Evolutionary conservation across 2,329 filamentous ascomycete species (phyloP).

Genomic region (Beauveria sp.): DNA sequence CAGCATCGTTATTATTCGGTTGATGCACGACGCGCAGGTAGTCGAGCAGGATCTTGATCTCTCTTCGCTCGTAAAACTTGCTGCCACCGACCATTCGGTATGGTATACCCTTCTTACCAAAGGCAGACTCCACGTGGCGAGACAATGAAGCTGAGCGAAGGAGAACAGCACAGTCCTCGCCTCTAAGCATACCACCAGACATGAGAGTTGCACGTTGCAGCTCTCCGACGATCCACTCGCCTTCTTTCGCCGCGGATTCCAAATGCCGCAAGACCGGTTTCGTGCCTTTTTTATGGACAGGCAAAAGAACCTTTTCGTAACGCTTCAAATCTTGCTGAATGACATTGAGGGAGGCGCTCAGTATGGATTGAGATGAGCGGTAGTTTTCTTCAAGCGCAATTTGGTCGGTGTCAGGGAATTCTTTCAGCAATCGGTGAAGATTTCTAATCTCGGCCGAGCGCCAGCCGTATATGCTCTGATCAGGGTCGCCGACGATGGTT

Average conservation of each 20-base stretch:
- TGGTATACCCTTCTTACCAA: constrained; percentile 73
- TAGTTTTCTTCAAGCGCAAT: constrained; percentile 92
- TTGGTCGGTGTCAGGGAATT: constrained; percentile 72
- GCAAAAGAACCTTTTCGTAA: constrained; percentile 70
- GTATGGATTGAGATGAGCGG: constrained; percentile 77
- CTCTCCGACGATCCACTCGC: constrained; percentile 81
- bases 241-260: constrained; percentile 63
- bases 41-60: constrained; percentile 81
- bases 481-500: constrained; percentile 91
- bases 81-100: constrained; percentile 89
- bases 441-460: constrained; percentile 90
- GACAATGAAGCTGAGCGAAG: constrained; percentile 80
- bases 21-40: constrained; percentile 82
- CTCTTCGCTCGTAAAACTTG: constrained; percentile 84
- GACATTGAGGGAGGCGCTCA: constrained; percentile 70
- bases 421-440: constrained; percentile 65
- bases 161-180: constrained; percentile 77
- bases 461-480: constrained; percentile 97
- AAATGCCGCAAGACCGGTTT: constrained; percentile 74
- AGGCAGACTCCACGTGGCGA: constrained; percentile 72
- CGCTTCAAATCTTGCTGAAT: constrained; percentile 83
- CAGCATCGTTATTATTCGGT: constrained; percentile 77
- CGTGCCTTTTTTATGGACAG: constrained; percentile 74
- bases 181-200: constrained; percentile 64
- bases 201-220: constrained; percentile 63